A percentile compares a stretch with the other conserved stretches of the same genome.
Evolutionary conservation across 2,329 filamentous ascomycete species (phyloP).

Genomic region (Aspergillus ustus): DNA sequence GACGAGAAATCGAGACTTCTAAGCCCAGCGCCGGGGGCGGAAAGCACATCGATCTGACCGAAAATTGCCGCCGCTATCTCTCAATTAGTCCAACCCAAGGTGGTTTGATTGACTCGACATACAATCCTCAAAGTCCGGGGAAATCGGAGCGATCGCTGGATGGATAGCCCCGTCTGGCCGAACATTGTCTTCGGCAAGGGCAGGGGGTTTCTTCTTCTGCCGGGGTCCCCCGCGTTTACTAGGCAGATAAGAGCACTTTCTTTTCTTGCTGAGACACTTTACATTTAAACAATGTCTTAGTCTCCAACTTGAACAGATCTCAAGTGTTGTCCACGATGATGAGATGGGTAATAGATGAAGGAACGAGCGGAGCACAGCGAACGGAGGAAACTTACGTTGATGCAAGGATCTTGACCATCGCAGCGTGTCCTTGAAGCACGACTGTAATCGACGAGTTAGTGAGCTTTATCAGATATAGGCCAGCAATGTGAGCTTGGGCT

Average conservation of each 20-base stretch:
- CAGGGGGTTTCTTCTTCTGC: conserved; percentile 43
- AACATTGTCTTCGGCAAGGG: conserved; percentile 27
- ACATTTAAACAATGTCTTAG: conserved; percentile 11
- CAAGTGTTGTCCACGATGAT: neutral
- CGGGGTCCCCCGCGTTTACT: conserved; percentile 51
- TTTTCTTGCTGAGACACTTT: conserved; percentile 46
- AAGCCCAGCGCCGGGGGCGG: conserved; percentile 45
- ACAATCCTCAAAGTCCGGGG: conserved; percentile 39
- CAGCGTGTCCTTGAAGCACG: conserved; percentile 50
- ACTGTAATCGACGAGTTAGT: conserved; percentile 30
- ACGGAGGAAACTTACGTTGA: conserved; percentile 41
- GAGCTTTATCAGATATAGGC: conserved; percentile 4
- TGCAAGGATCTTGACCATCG: conserved; percentile 50
- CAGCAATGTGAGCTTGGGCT: conserved; percentile 11
- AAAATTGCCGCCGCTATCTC: conserved; percentile 40
- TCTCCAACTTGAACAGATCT: conserved; percentile 5
- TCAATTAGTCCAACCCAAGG: conserved; percentile 27
- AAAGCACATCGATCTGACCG: conserved; percentile 46
- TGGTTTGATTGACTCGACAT: conserved; percentile 20
- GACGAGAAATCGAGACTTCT: conserved; percentile 44
- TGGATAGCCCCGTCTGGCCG: conserved; percentile 29
- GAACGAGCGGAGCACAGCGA: neutral
- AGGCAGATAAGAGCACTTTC: conserved; percentile 48
- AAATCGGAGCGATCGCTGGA: conserved; percentile 26
- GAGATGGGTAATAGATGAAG: neutral